These are phyloP conservation scores for Rhytidhysteron rufulum DNA, from an alignment of 2,329 filamentous ascomycete genomes.

Conservation along the genomic window DNA sequence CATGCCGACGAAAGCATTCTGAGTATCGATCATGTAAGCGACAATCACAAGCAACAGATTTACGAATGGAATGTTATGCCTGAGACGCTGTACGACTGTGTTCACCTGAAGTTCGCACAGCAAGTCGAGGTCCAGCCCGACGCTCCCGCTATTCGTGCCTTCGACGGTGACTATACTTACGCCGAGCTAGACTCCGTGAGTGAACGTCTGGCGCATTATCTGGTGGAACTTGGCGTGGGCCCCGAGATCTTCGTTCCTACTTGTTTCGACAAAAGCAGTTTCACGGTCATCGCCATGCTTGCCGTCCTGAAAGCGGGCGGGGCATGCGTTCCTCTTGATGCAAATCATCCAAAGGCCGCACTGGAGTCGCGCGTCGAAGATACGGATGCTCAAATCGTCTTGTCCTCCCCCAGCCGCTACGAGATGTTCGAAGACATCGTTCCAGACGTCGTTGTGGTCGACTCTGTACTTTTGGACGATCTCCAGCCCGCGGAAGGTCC, in stretches of 20 bases:
- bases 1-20: slow-evolving; percentile 29
- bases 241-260: slow-evolving; percentile 32
- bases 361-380: slow-evolving; percentile 39
- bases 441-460: slow-evolving; percentile 34
- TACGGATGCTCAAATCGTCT: slow-evolving; percentile 36
- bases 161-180: slow-evolving; percentile 31
- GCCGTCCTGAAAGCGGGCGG: slow-evolving; percentile 37
- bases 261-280: slow-evolving; percentile 37
- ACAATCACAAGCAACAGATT: slow-evolving; percentile 28
- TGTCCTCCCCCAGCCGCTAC: slow-evolving; percentile 35
- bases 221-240: slow-evolving; percentile 25
- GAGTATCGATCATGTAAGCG: slow-evolving; percentile 37
- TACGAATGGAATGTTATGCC: slow-evolving; percentile 11
- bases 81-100: slow-evolving; percentile 24
- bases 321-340: slow-evolving; percentile 34
- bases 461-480: slow-evolving; percentile 30
- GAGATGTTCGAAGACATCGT: slow-evolving; percentile 40
- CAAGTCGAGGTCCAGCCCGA: slow-evolving; percentile 22
- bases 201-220: slow-evolving; percentile 24
- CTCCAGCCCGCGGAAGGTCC: slow-evolving; percentile 16
- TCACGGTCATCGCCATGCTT: slow-evolving; percentile 34
- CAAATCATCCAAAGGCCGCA: slow-evolving; percentile 27
- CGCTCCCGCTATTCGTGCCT: slow-evolving; percentile 27
- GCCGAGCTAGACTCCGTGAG: slow-evolving; percentile 22
- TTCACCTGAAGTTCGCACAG: slow-evolving; percentile 24